Evolutionary conservation across 768 basidiomycete genomes (phyloP), one percentile per base, ranked within the genome.

Genomic region (Xerocomus spinulosus): DNA sequence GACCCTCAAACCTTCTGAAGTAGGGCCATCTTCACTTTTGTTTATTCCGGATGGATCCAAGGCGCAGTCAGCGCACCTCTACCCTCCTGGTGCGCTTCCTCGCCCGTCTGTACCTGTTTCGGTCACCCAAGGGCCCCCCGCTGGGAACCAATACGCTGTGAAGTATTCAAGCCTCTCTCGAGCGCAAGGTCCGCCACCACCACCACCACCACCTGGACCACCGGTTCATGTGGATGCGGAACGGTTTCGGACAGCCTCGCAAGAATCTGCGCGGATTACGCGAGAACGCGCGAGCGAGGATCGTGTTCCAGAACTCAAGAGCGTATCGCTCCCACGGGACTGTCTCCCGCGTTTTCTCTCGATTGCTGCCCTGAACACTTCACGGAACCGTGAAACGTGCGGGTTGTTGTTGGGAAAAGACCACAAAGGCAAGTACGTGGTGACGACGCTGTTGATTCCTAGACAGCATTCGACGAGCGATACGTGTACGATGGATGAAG

Each of bases 401-500:
- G 92, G 90, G 29, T 58, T 95, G 44, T 65, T 96, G 35, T 68
- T 94, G 7, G 92, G 92, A n/a, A 82, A 74, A 63, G 71, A 73
- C 49, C 64, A 70, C 46, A 80, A 79, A 24, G 73, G 73, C 58
- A 81, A 78, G 63, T 91, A 70, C 57, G 66, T 79, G 3, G 87
- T 93, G n/a, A 83, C 88, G 46, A 87, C 85, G 40, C 64, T 95
- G 60, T 68, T 95, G 59, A 83, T 95, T 15, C 92, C 92, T n/a
- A 87, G 80, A 65, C 92, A 95, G 59, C 83, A 82, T 49, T 84
- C 87, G 50, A 91, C 90, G 53, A 82, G 84, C 49, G 90, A 95
- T 69, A 91, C 90, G n/a, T 95, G 92, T 65, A 82, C 83, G 26
- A 94, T 92, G 86, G 84, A 90, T 44, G 83, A 87, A 61, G 92